Evolutionary conservation across 2,329 filamentous ascomycete species (phyloP).

Genomic region (Colletotrichum sp.): DNA sequence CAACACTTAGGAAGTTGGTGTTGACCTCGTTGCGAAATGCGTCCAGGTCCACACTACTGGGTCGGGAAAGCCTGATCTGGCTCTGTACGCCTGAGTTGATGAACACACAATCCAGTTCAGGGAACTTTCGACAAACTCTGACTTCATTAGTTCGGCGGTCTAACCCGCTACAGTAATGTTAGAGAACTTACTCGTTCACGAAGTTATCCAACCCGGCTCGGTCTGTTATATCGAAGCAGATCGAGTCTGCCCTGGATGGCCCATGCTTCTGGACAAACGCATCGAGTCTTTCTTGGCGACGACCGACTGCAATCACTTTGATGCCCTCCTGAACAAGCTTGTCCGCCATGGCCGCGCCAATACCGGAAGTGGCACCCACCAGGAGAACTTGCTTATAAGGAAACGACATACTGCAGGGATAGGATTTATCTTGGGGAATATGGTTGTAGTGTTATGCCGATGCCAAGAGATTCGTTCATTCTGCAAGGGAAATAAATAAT

Average conservation of each 20-base stretch:
- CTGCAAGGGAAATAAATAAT: neutral
- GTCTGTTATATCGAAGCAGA: neutral
- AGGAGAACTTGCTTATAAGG: constrained; percentile 60
- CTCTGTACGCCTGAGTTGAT: constrained; percentile 62
- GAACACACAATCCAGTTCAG: constrained; percentile 59
- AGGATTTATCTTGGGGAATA: neutral
- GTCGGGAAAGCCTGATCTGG: constrained; percentile 41
- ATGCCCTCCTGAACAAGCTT: constrained; percentile 46
- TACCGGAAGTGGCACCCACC: constrained; percentile 38
- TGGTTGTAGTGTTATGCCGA: neutral
- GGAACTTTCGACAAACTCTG: constrained; percentile 34
- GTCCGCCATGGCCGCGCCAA: constrained; percentile 32
- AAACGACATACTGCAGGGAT: constrained; percentile 47
- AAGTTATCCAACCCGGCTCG: neutral
- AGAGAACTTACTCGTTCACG: neutral
- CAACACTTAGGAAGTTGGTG: constrained; percentile 31
- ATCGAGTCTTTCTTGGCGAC: constrained; percentile 53
- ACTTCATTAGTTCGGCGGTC: neutral
- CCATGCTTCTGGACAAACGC: constrained; percentile 50
- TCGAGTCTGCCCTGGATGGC: constrained; percentile 34
- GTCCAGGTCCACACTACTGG: constrained; percentile 31
- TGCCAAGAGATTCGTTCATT: neutral
- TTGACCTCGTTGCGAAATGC: constrained; percentile 30
- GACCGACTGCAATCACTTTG: constrained; percentile 53
- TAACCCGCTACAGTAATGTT: neutral